Conservation (phyloP, 257 asterid species). For the Craterostigma plantagineum region DNA sequence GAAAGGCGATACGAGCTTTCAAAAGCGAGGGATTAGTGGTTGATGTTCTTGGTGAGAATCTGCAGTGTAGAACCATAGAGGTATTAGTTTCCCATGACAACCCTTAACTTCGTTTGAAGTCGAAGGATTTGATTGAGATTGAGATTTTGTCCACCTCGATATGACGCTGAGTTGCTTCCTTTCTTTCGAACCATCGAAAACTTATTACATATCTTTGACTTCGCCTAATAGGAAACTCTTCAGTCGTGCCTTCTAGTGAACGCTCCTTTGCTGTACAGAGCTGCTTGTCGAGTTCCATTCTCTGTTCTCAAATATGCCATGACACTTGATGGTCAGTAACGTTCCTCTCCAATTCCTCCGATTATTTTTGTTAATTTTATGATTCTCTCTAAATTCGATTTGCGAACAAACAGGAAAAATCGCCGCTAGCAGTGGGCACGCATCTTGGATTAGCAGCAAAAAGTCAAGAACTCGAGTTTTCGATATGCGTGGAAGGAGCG, state of each 20-base stretch:
- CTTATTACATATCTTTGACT: constrained; percentile 2
- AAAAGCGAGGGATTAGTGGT: constrained; percentile 69
- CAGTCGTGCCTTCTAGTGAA: constrained; percentile 76
- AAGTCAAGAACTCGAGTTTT: constrained; percentile 66
- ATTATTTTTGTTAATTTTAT: neutral
- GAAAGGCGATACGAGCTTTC: constrained; percentile 72
- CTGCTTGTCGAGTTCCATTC: constrained; percentile 78
- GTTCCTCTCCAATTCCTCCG: constrained; percentile 11
- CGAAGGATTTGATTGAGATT: no score
- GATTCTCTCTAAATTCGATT: neutral
- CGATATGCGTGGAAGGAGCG: constrained; percentile 90
- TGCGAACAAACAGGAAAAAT: constrained; percentile 47
- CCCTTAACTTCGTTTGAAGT: no score
- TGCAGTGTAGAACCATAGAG: constrained; percentile 57
- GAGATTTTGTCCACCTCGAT: neutral
- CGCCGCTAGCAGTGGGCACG: constrained; percentile 92
- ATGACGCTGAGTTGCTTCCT: no score
- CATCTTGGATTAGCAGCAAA: constrained; percentile 96
- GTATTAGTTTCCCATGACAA: constrained; percentile 14
- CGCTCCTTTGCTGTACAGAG: constrained; percentile 93
- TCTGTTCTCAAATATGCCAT: constrained; percentile 92
- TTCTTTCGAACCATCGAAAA: neutral
- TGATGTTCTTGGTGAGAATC: constrained; percentile 82
- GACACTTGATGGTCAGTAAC: constrained; percentile 93
- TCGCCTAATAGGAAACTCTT: constrained; percentile 54